Evolutionary conservation across 768 basidiomycete species (phyloP), one percentile per base, ranked within the genome.

Genomic region (Boletales sp.): DNA sequence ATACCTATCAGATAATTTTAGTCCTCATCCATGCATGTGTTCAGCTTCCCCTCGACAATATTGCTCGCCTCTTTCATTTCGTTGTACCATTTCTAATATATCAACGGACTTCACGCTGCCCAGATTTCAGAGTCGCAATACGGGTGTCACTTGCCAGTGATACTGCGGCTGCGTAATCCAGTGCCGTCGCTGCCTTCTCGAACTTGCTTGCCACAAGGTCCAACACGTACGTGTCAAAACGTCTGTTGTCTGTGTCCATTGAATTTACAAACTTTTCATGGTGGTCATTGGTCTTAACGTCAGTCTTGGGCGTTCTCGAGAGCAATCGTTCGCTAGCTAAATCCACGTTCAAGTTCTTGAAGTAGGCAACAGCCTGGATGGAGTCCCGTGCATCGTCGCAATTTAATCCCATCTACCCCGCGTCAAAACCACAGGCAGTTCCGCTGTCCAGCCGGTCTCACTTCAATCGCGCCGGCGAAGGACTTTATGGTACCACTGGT

Each of bases 401-500:
- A 19, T 15, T 37, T 11, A 25, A 13, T 33, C 17, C 43, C 0
- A 13, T 14, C 8, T 19, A 35, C 45, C 25, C n/a, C n/a, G 11
- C 49, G 4, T 34, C 48, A n/a, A 55, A 46, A 46, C 15, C 6
- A 19, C 53, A 43, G 15, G 35, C 49, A 14, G 31, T 57, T 11
- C 44, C 51, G 41, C 32, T 59, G 9, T 41, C 56, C 17, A 56
- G 44, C n/a, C 53, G 61, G 41, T 43, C 57, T 30, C 53, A 65
- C 54, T 30, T 60, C 30, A 55, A 32, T 36, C 54, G 50, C 6
- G 50, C 41, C 42, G 58, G 52, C 25, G 56, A 62, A 51, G 63
- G 55, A 10, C 61, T 66, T 1, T 47, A 47, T 45, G 66, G 63
- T 13, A 47, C 54, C 21, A 31, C 43, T 33, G 65, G 65, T 63